These are phyloP conservation scores for Amanita exitialis DNA, from an alignment of 768 basidiomycete genomes.

Conservation along the genomic window DNA sequence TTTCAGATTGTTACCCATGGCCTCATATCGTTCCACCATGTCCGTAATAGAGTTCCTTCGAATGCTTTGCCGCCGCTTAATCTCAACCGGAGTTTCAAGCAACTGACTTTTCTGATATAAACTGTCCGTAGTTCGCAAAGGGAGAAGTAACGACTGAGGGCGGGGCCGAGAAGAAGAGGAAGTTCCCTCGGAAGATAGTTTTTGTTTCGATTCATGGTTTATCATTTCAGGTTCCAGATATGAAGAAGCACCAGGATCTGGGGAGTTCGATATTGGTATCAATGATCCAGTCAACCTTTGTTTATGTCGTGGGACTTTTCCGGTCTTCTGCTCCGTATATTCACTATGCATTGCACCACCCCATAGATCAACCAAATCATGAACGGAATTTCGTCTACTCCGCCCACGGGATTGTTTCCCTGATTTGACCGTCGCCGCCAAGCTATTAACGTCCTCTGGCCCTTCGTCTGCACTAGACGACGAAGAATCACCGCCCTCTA, in stretches of 20 bases:
- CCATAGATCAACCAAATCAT: conserved; percentile 74
- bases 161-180: conserved; percentile 26
- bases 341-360: conserved; percentile 46
- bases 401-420: conserved; percentile 28
- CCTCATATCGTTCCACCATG: conserved; percentile 79
- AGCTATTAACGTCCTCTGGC: conserved; percentile 32
- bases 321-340: conserved; percentile 18
- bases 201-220: not conserved
- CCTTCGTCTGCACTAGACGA: conserved; percentile 55
- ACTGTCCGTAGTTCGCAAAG: conserved; percentile 38
- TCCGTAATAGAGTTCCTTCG: conserved; percentile 77
- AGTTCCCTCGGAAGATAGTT: not conserved
- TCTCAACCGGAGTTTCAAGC: conserved; percentile 37
- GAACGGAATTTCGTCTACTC: conserved; percentile 71
- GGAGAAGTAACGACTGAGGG: conserved; percentile 74
- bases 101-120: conserved; percentile 22
- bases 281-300: not conserved
- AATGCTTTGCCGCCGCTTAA: conserved; percentile 25
- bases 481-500: conserved; percentile 13
- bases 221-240: not conserved
- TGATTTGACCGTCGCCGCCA: conserved; percentile 14
- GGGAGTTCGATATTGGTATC: not conserved
- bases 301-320: not conserved
- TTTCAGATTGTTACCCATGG: conserved; percentile 36
- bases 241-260: not conserved